Conservation (phyloP, 768 basidiomycete genomes). For the Mycena indigotica region DNA sequence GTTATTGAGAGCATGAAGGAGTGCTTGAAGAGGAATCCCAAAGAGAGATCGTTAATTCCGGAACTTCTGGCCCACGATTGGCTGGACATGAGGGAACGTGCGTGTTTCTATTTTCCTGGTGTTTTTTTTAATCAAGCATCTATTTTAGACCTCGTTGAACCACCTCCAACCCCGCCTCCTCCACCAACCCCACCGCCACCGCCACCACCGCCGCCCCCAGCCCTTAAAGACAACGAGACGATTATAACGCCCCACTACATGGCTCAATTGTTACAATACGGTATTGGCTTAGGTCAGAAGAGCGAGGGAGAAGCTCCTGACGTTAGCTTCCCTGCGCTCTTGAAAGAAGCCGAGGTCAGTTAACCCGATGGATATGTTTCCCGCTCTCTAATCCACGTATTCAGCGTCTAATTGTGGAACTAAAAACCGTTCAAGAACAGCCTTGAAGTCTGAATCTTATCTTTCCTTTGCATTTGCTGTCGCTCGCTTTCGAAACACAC, state of each 20-base stretch:
- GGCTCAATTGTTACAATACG: slow-evolving; percentile 72
- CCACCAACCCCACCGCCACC: slow-evolving; percentile 36
- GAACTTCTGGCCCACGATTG: slow-evolving; percentile 83
- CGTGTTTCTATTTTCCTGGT: slow-evolving; percentile 25
- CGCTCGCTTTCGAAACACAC: not conserved
- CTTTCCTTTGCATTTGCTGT: not conserved
- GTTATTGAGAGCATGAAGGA: slow-evolving; percentile 83
- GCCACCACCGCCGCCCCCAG: slow-evolving; percentile 38
- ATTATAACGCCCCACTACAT: slow-evolving; percentile 82
- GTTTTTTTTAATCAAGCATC: not conserved
- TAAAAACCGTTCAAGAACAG: slow-evolving; percentile 48
- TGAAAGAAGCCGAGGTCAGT: slow-evolving; percentile 61
- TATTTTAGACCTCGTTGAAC: slow-evolving; percentile 23
- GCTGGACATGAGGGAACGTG: slow-evolving; percentile 66
- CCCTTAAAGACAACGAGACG: slow-evolving; percentile 56
- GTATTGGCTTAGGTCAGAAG: slow-evolving; percentile 59
- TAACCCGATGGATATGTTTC: not conserved
- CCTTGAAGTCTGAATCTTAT: not conserved
- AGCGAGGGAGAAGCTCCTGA: slow-evolving; percentile 38
- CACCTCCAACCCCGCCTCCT: slow-evolving; percentile 26
- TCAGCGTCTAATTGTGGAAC: slow-evolving; percentile 67
- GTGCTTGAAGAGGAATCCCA: slow-evolving; percentile 78
- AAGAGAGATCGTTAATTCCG: slow-evolving; percentile 85
- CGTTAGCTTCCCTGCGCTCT: slow-evolving; percentile 43
- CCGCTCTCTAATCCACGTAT: slow-evolving; percentile 2